Evolutionary conservation across 2,329 filamentous ascomycete genomes (phyloP).

Genomic region (Nakataea oryzae): DNA sequence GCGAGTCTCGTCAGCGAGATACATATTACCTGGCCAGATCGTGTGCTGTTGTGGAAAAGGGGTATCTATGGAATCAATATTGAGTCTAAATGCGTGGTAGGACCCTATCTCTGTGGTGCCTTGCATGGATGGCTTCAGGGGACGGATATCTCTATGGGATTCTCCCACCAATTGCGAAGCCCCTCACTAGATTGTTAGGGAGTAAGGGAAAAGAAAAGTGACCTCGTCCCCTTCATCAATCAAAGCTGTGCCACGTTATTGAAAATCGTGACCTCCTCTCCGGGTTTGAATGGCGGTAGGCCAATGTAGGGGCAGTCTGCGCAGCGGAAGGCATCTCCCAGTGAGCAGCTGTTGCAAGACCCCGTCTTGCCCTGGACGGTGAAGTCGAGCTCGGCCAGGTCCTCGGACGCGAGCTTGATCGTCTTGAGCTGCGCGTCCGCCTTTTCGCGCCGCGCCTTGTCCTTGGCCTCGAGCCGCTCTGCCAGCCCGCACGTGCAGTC

Average conservation of each 20-base stretch:
- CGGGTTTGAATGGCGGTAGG: constrained; percentile 90
- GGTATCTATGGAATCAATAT: too few relatives aligned
- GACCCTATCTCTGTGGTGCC: too few relatives aligned
- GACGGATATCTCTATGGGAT: too few relatives aligned
- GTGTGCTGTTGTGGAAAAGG: too few relatives aligned
- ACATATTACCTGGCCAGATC: too few relatives aligned
- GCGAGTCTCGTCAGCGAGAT: too few relatives aligned
- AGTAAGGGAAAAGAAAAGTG: background rate
- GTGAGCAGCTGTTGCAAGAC: constrained; percentile 85
- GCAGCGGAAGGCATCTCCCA: constrained; percentile 82
- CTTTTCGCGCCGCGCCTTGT: constrained; percentile 31
- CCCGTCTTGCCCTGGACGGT: constrained; percentile 96
- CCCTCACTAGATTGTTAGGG: background rate
- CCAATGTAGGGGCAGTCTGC: constrained; percentile 73
- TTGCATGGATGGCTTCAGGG: too few relatives aligned
- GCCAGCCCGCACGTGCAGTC: constrained; percentile 95
- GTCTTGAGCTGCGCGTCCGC: constrained; percentile 25
- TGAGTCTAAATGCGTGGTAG: too few relatives aligned
- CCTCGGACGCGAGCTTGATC: constrained; percentile 63
- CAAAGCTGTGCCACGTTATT: constrained; percentile 80
- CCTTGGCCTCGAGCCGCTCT: constrained; percentile 76
- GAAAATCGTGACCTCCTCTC: constrained; percentile 81
- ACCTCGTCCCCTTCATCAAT: background rate
- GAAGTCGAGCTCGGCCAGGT: constrained; percentile 87
- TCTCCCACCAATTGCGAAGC: too few relatives aligned